phyloP scores from a whole-genome alignment of 805 yeast species.

The Pichia nanzhaoensis region DNA sequence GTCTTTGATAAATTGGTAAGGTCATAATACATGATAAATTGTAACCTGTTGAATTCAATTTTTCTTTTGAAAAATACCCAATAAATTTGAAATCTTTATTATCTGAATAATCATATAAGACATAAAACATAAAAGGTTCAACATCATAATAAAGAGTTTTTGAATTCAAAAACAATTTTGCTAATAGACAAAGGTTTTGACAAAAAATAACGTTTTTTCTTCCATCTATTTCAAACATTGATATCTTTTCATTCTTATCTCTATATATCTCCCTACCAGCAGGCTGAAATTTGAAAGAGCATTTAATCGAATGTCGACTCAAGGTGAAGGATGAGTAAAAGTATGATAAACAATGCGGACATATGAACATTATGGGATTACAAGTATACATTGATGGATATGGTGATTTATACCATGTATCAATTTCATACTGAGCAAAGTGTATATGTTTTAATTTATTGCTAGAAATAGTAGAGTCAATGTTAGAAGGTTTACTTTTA shows the following conservation, averaged over 20 bases:
- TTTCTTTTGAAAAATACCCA: conserved; percentile 92
- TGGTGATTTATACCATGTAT: conserved; percentile 91
- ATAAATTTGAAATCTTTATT: conserved; percentile 62
- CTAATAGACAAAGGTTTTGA: conserved; percentile 82
- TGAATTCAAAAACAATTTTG: conserved; percentile 83
- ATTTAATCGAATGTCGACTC: conserved; percentile 68
- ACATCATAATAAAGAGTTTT: conserved; percentile 92
- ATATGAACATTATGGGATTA: conserved; percentile 58
- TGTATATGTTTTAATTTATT: conserved; percentile 29
- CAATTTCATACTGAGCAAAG: conserved; percentile 66
- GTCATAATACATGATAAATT: conserved; percentile 90
- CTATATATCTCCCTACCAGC: conserved; percentile 92
- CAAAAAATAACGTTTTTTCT: conserved; percentile 74
- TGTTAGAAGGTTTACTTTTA: background rate
- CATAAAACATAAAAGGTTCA: conserved; percentile 88
- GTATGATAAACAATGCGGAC: conserved; percentile 81
- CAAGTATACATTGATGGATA: conserved; percentile 81
- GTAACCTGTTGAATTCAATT: conserved; percentile 64
- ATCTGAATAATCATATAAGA: conserved; percentile 61
- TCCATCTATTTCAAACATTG: conserved; percentile 93
- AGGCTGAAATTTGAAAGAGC: conserved; percentile 59
- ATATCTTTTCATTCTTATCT: conserved; percentile 44
- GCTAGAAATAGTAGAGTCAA: conserved; percentile 1
- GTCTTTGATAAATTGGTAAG: conserved; percentile 77
- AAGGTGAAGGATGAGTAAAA: conserved; percentile 61